Percentiles rank a stretch among this genome's conserved stretches.
These are phyloP conservation scores for Chlorella sp. DNA, from an alignment of 139 green algal species.

Conservation along the genomic window DNA sequence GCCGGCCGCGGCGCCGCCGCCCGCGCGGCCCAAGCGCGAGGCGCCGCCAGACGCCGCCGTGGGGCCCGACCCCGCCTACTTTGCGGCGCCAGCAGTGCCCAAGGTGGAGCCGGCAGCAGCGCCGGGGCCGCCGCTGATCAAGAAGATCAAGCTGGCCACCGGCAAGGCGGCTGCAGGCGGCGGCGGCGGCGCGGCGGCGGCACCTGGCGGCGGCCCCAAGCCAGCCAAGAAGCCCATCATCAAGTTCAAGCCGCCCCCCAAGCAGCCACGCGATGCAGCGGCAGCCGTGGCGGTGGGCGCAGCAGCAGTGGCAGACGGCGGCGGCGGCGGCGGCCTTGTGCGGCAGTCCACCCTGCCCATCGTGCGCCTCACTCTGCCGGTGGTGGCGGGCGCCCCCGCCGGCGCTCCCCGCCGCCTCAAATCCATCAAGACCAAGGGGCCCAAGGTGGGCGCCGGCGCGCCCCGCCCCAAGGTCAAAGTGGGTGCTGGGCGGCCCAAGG, in stretches of 20 bases:
- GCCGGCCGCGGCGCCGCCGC: too few species aligned
- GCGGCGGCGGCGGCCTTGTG: not conserved
- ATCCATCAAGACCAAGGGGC: not conserved
- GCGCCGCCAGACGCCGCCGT: too few species aligned
- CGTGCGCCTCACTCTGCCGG: conserved; percentile 26
- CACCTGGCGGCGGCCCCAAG: too few species aligned
- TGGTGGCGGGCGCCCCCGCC: not conserved
- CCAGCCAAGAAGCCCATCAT: conserved; percentile 34
- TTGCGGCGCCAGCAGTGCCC: too few species aligned
- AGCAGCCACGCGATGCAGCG: conserved; percentile 20
- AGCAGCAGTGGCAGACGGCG: not conserved
- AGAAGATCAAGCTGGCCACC: too few species aligned
- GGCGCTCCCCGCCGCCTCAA: not conserved
- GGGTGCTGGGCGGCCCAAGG: not conserved
- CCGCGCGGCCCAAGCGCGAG: too few species aligned
- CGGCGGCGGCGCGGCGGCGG: too few species aligned
- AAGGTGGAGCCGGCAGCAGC: too few species aligned
- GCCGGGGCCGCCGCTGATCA: too few species aligned
- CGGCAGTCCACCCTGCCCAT: conserved; percentile 21
- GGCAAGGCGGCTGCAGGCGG: too few species aligned
- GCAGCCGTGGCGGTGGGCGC: not conserved
- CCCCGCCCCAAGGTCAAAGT: not conserved
- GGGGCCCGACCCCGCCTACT: too few species aligned
- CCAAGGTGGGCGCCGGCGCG: not conserved
- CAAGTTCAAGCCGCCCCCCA: conserved; percentile 35